Evolutionary conservation across 2,329 filamentous ascomycete species (phyloP).

Genomic region (Cucurbitaria berberidis): DNA sequence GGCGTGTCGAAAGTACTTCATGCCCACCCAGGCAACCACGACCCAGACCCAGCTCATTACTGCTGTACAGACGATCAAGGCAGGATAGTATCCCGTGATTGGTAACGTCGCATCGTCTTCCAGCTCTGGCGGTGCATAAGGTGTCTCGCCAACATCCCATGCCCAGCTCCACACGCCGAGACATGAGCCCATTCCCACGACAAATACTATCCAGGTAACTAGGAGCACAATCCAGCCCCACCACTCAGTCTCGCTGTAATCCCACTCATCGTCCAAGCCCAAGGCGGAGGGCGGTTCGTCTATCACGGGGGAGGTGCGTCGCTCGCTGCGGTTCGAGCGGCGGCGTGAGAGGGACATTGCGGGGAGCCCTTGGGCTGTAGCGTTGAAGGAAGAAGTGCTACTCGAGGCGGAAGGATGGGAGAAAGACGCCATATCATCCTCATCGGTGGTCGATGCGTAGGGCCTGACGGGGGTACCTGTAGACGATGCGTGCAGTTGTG

Average conservation of each 20-base stretch:
- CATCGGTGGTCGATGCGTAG: constrained; percentile 79
- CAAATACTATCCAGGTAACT: constrained; percentile 94
- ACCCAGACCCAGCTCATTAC: constrained; percentile 99
- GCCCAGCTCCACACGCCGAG: constrained; percentile 98
- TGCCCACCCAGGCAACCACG: constrained; percentile 94
- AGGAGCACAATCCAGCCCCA: constrained; percentile 96
- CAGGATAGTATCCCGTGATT: constrained; percentile 96
- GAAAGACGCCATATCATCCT: constrained; percentile 78
- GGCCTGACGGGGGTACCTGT: constrained; percentile 63
- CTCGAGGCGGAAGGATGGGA: constrained; percentile 47
- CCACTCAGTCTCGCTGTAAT: constrained; percentile 94
- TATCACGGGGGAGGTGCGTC: constrained; percentile 29
- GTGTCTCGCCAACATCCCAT: constrained; percentile 96
- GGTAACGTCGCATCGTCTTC: constrained; percentile 94
- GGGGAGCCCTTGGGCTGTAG: constrained; percentile 23
- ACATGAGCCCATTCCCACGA: constrained; percentile 94
- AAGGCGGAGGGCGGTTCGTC: constrained; percentile 33
- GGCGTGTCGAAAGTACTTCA: constrained; percentile 99
- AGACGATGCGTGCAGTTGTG: constrained; percentile 43
- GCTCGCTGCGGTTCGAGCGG: constrained; percentile 37
- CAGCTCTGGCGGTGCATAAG: constrained; percentile 91
- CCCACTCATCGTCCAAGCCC: constrained; percentile 67
- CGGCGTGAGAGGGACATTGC: constrained; percentile 37
- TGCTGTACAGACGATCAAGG: constrained; percentile 87
- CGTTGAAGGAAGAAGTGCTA: constrained; percentile 50